Evolutionary conservation across 768 basidiomycete species (phyloP).

Genomic region (Nidularia sp.): DNA sequence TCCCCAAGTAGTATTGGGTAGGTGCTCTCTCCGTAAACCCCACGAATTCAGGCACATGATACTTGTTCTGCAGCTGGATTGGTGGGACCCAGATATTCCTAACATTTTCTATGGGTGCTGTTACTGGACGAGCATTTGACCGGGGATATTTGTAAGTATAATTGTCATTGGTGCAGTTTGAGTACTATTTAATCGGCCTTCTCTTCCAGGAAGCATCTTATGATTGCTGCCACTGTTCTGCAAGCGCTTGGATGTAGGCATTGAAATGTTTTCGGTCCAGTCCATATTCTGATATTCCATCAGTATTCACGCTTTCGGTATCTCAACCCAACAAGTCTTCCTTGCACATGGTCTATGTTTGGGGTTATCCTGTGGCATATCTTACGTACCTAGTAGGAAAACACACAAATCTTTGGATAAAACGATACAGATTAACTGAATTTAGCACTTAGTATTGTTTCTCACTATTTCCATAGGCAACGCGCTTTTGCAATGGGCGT

Average conservation of each 20-base stretch:
- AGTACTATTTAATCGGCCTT: background rate
- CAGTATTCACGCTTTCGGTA: slow-evolving; percentile 30
- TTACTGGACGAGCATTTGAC: slow-evolving; percentile 46
- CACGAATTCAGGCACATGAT: background rate
- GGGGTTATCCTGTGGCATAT: slow-evolving; percentile 43
- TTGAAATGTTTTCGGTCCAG: background rate
- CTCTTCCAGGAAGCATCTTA: slow-evolving; percentile 14
- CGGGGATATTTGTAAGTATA: slow-evolving; percentile 44
- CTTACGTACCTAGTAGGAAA: slow-evolving; percentile 34
- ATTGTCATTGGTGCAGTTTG: background rate
- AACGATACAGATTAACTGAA: no score
- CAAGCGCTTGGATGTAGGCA: slow-evolving; percentile 21
- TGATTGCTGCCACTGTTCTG: slow-evolving; percentile 13
- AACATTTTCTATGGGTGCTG: slow-evolving; percentile 39
- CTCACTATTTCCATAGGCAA: slow-evolving; percentile 48
- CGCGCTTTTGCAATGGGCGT: slow-evolving; percentile 50
- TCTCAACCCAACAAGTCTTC: slow-evolving; percentile 32
- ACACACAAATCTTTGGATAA: no score
- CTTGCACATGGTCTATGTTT: slow-evolving; percentile 45
- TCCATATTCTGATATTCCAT: background rate
- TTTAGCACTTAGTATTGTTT: slow-evolving; percentile 38
- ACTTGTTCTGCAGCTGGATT: slow-evolving; percentile 30
- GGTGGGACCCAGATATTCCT: slow-evolving; percentile 51
- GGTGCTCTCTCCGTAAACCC: slow-evolving; percentile 1
- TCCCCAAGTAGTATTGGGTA: slow-evolving; percentile 33